Percentiles rank a stretch among this genome's conserved stretches.
phyloP scores from a whole-genome alignment of 306 rosid species.

The Medicago ruthenica region DNA sequence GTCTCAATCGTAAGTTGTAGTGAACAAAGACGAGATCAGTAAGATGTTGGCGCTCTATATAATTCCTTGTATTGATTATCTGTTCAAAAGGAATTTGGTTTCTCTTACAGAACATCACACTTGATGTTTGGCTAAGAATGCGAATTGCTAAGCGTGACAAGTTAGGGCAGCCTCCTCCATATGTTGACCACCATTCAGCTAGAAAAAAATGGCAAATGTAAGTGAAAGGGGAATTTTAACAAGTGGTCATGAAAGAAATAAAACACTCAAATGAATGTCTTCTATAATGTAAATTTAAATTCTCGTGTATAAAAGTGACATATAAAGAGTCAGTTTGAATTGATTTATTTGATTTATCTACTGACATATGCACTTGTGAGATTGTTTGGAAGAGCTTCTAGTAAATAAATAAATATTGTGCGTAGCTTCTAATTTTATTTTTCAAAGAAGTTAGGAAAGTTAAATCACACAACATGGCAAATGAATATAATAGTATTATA shows the following conservation, averaged over 20 bases:
- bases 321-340: too few species aligned
- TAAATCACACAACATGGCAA: constrained; percentile 37
- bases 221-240: constrained; percentile 32
- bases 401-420: too few species aligned
- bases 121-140: constrained; percentile 89
- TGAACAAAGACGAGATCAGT: constrained; percentile 81
- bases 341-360: neutral
- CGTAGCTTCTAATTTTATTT: too few species aligned
- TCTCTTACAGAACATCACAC: constrained; percentile 56
- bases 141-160: constrained; percentile 80
- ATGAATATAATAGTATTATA: constrained; percentile 38
- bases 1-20: constrained; percentile 49
- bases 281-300: constrained; percentile 11
- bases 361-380: neutral
- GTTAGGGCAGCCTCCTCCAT: constrained; percentile 91
- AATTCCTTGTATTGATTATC: constrained; percentile 61
- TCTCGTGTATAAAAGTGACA: constrained; percentile 9
- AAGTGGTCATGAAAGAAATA: constrained; percentile 18
- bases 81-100: constrained; percentile 65
- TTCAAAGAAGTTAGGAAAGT: neutral
- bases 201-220: constrained; percentile 43
- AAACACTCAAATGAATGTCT: neutral
- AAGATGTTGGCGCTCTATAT: constrained; percentile 78
- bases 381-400: neutral
- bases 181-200: constrained; percentile 99